A percentile compares a stretch with the other conserved stretches of the same genome.
Evolutionary conservation across 225 moss, liverwort and hornwort genomes (phyloP).

Genomic region (Anthoceros angustus): DNA sequence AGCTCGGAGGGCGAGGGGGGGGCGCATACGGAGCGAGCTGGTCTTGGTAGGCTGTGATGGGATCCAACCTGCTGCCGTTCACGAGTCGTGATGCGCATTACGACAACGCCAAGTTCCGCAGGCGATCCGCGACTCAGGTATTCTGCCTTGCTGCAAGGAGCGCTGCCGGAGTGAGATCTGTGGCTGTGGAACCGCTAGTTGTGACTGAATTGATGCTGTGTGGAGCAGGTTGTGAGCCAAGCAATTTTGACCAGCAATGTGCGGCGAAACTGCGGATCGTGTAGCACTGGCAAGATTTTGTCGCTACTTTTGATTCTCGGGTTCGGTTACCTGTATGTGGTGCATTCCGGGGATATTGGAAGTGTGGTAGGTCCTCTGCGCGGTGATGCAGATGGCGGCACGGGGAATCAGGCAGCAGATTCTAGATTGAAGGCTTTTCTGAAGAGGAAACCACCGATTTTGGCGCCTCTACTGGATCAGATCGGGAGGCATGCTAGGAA

Average conservation of each 20-base stretch:
- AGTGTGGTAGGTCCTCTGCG: constrained; percentile 18
- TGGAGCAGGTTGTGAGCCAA: constrained; percentile 47
- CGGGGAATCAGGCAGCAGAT: background rate
- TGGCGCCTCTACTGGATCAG: background rate
- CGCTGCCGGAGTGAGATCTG: background rate
- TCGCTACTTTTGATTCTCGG: constrained; percentile 43
- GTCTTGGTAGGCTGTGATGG: background rate
- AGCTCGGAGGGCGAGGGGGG: too few species aligned
- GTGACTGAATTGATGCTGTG: background rate
- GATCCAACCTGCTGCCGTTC: background rate
- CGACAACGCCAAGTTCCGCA: constrained; percentile 92
- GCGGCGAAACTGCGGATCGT: constrained; percentile 44
- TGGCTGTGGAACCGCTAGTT: constrained; percentile 6
- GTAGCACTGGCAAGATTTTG: constrained; percentile 63
- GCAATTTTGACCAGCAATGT: constrained; percentile 34
- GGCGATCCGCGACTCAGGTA: constrained; percentile 61
- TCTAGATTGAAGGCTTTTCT: background rate
- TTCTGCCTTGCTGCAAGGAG: background rate
- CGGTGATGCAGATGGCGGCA: background rate
- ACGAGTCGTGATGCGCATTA: constrained; percentile 31
- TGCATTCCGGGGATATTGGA: constrained; percentile 25
- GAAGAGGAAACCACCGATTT: constrained; percentile 4
- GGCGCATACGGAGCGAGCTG: background rate
- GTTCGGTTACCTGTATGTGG: constrained; percentile 43
- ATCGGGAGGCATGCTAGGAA: constrained; percentile 12